These are phyloP conservation scores for Aspergillus fructus DNA, from an alignment of 2,329 filamentous ascomycete genomes.

Conservation along the genomic window DNA sequence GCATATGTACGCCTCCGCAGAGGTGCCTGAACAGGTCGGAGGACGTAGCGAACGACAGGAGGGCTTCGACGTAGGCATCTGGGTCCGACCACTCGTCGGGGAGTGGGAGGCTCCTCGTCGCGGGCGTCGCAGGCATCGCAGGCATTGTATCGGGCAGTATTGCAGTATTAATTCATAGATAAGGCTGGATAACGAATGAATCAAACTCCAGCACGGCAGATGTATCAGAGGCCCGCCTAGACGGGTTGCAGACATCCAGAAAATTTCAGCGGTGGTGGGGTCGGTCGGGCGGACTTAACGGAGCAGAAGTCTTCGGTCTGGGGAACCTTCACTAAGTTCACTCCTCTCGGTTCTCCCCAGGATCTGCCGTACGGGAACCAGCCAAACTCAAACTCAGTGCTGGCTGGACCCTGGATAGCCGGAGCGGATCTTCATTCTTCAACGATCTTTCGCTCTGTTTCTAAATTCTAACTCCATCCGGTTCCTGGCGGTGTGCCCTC, in stretches of 20 bases:
- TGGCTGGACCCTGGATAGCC: neutral
- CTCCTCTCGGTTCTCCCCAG: too few relatives aligned
- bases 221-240: neutral
- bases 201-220: neutral
- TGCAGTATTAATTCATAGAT: neutral
- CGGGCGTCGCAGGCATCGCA: conserved; percentile 40
- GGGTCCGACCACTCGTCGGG: conserved; percentile 66
- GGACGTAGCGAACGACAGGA: conserved; percentile 73
- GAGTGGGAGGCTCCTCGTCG: conserved; percentile 62
- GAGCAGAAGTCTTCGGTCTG: too few relatives aligned
- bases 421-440: neutral
- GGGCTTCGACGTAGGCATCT: conserved; percentile 75
- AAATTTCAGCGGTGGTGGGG: too few relatives aligned
- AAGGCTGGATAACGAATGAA: neutral
- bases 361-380: too few relatives aligned
- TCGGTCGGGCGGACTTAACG: too few relatives aligned
- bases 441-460: neutral
- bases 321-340: too few relatives aligned
- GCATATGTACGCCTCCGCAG: conserved; percentile 95
- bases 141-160: conserved; percentile 30
- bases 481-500: conserved; percentile 9
- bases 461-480: neutral
- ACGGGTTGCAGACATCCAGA: too few relatives aligned
- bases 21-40: conserved; percentile 79
- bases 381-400: neutral